Evolutionary conservation across 768 basidiomycete species (phyloP).

Genomic region (Ramaria sp.): DNA sequence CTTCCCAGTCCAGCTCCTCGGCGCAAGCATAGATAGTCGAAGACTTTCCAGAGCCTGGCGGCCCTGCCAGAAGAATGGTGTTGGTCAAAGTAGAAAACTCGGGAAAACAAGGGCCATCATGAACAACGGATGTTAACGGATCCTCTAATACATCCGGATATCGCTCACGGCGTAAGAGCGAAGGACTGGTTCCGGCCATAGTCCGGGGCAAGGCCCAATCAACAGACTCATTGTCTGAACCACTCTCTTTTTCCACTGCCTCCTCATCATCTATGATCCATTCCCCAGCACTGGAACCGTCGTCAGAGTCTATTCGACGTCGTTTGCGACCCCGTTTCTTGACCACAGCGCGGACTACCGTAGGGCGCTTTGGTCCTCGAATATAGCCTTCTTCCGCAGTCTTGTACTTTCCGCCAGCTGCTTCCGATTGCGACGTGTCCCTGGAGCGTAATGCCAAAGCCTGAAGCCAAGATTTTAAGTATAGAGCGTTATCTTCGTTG

Average conservation of each 20-base stretch:
- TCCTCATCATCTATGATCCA: constrained; percentile 45
- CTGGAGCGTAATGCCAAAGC: constrained; percentile 36
- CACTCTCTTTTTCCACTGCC: constrained; percentile 28
- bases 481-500: constrained; percentile 58
- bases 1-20: constrained; percentile 87
- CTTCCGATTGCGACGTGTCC: neutral
- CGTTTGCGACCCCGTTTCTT: constrained; percentile 42
- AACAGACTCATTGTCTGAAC: constrained; percentile 14
- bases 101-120: neutral
- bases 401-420: constrained; percentile 12
- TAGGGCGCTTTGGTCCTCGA: constrained; percentile 46
- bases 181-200: neutral
- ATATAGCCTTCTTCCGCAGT: constrained; percentile 13
- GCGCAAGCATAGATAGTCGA: constrained; percentile 90
- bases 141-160: neutral
- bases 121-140: neutral
- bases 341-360: constrained; percentile 43
- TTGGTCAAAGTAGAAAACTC: constrained; percentile 46
- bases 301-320: constrained; percentile 39
- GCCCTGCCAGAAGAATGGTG: constrained; percentile 77
- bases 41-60: constrained; percentile 82
- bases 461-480: constrained; percentile 69
- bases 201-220: neutral
- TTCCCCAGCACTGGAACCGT: constrained; percentile 32
- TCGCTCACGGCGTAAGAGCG: neutral